Percentiles rank a stretch among this genome's conserved stretches.
These are phyloP conservation scores for Fraxinus americana DNA, from an alignment of 257 asterid species.

Conservation along the genomic window DNA sequence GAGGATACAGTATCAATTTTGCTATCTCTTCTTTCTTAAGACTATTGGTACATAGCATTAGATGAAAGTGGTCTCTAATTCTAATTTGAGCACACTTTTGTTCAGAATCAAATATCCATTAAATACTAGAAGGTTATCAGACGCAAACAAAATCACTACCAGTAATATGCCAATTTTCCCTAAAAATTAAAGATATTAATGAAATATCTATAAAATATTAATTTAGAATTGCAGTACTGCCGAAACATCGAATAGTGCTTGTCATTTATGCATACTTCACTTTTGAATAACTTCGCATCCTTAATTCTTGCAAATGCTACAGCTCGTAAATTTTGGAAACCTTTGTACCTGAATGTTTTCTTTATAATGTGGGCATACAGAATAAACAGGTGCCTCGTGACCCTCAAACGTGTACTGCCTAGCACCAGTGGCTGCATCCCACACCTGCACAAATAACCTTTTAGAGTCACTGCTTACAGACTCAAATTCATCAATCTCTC, in stretches of 20 bases:
- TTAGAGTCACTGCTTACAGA: slow-evolving; percentile 21
- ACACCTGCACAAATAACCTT: slow-evolving; percentile 37
- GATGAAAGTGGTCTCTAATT: neutral
- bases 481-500: slow-evolving; percentile 9
- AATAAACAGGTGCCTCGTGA: slow-evolving; percentile 56
- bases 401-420: slow-evolving; percentile 47
- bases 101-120: neutral
- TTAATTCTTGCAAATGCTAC: neutral
- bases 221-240: neutral
- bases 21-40: neutral
- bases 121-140: neutral
- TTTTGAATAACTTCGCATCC: neutral
- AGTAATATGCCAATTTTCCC: neutral
- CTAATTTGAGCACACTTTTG: neutral
- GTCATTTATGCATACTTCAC: neutral
- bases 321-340: neutral
- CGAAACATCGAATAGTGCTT: neutral
- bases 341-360: slow-evolving; percentile 44
- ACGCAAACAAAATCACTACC: neutral
- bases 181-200: neutral
- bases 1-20: neutral
- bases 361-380: slow-evolving; percentile 49
- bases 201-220: neutral
- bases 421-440: slow-evolving; percentile 57
- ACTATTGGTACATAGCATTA: neutral